phyloP scores from a whole-genome alignment of 1,284 basidiomycete genomes.

The Rhizoctonia solani region DNA sequence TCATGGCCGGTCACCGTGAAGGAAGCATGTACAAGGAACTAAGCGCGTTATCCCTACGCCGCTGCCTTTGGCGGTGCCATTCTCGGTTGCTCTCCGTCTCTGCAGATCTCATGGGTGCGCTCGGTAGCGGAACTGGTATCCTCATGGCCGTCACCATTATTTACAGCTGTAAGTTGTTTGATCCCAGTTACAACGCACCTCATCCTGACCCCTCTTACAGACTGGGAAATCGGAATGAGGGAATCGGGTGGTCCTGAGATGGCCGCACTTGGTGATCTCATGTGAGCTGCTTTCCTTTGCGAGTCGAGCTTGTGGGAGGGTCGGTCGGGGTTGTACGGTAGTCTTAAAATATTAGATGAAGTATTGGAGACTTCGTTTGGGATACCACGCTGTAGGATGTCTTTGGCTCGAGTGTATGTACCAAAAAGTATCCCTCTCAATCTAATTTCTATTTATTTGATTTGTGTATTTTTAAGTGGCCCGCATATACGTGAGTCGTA shows the following conservation, averaged over 20 bases:
- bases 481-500: too few relatives aligned
- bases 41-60: constrained; percentile 98
- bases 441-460: constrained; percentile 21
- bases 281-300: constrained; percentile 4
- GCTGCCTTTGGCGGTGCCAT: constrained; percentile 97
- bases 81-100: constrained; percentile 91
- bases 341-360: constrained; percentile 19
- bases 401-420: constrained; percentile 2
- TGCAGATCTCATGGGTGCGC: constrained; percentile 95
- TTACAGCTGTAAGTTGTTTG: constrained; percentile 76
- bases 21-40: constrained; percentile 99
- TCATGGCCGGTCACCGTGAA: constrained; percentile 97
- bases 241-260: constrained; percentile 77
- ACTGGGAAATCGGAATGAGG: constrained; percentile 79
- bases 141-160: constrained; percentile 98
- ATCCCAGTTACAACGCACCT: neutral
- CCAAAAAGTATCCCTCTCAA: constrained; percentile 32
- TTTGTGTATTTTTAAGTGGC: neutral
- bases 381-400: neutral
- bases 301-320: neutral
- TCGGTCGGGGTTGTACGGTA: too few relatives aligned
- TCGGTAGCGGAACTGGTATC: constrained; percentile 97
- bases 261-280: constrained; percentile 64
- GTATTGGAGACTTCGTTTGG: neutral
- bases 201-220: constrained; percentile 45